These are phyloP conservation scores for Moricandia arvensis DNA, from an alignment of 345 rosid genomes.

Conservation along the genomic window DNA sequence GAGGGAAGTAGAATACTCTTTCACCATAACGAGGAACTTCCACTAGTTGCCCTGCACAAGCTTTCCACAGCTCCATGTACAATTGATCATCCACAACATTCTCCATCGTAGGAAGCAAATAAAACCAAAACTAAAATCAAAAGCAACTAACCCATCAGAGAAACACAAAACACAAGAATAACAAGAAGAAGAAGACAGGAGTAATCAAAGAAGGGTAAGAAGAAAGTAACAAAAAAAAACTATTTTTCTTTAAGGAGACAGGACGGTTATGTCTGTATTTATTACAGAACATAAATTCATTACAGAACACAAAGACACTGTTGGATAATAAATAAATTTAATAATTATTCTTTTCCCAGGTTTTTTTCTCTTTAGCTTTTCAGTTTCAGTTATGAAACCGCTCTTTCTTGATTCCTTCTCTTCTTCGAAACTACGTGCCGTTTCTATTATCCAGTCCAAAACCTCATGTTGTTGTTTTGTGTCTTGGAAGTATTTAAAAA, in stretches of 20 bases:
- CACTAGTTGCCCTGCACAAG: conserved; percentile 74
- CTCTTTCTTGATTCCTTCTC: background rate
- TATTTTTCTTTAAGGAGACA: conserved; percentile 26
- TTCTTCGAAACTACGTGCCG: background rate
- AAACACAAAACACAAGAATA: conserved; percentile 1
- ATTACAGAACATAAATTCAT: conserved; percentile 31
- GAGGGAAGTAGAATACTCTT: conserved; percentile 72
- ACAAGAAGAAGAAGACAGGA: conserved; percentile 26
- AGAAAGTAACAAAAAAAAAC: conserved; percentile 5
- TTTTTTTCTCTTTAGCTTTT: background rate
- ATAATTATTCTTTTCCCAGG: too few relatives aligned
- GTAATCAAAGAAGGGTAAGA: conserved; percentile 45
- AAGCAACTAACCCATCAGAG: background rate
- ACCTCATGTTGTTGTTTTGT: conserved; percentile 7
- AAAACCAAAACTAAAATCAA: too few relatives aligned
- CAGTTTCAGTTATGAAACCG: conserved; percentile 41
- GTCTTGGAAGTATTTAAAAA: too few relatives aligned
- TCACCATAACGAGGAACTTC: conserved; percentile 60
- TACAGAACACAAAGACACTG: conserved; percentile 4
- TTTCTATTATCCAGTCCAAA: background rate
- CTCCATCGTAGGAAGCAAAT: conserved; percentile 47
- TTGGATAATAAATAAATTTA: background rate
- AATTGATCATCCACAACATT: conserved; percentile 45
- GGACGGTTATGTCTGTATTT: conserved; percentile 33
- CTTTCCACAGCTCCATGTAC: conserved; percentile 67